Evolutionary conservation across 768 basidiomycete species (phyloP), one percentile per base, ranked within the genome.

Genomic region (Tremella yokohamensis): DNA sequence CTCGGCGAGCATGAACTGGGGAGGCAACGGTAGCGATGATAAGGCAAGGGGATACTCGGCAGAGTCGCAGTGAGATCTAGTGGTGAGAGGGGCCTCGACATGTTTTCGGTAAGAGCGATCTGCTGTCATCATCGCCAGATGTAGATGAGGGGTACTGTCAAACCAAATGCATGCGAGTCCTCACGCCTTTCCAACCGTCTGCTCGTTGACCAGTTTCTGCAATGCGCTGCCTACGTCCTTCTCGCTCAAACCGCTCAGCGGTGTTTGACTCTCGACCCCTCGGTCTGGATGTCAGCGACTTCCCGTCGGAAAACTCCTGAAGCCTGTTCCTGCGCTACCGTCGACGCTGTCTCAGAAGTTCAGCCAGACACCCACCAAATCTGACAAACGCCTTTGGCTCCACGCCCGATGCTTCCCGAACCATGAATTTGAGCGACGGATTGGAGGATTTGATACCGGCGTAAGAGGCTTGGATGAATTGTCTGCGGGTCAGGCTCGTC

Each of bases 391-490:
- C 75, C 54, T 65, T 60, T 0, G 76, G 71, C 40, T 70, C 69
- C 16, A 76, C 61, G 18, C 71, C 73, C 37, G 60, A 63, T 24
- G 76, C 76, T 71, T 78, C 76, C 29, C 76, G 56, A 16, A 78
- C 68, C 40, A 78, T 52, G 29, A 78, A 62, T 56, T 78, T 78
- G 38, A 78, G 61, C 55, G 75, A 71, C 19, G 76, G 76, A 49
- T 78, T 63, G 40, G 75, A 61, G 0, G 68, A 52, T 62, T 78
- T 78, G 62, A 78, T 67, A 12, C 58, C 42, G 8, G 73, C 68
- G 61, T 78, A 78, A 19, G 62, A 42, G 38, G 66, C 53, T 44
- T 68, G 57, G 61, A 78, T 64, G 72, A 73, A 78, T 66, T 70
- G 61, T 39, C 76, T 78, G 61, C 13, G 48, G 3, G 40, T 16